phyloP scores from a whole-genome alignment of 2,329 filamentous ascomycete species.

The Aspergillus viridinutans region DNA sequence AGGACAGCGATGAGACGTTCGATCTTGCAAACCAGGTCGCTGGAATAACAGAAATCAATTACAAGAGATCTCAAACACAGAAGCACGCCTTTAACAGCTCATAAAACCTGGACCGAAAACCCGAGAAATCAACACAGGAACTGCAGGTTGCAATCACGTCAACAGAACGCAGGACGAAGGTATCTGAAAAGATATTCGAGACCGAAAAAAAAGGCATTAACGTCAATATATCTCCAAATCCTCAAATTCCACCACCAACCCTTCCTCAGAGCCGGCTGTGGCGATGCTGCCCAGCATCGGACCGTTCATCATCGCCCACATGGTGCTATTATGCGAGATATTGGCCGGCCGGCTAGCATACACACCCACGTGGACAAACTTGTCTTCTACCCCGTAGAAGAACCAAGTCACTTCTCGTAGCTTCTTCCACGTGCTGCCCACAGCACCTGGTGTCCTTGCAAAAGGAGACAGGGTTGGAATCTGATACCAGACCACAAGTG shows the following conservation, averaged over 20 bases:
- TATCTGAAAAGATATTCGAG: background rate
- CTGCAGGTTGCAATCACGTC: background rate
- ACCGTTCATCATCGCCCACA: slow-evolving; percentile 39
- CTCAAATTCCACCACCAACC: slow-evolving; percentile 48
- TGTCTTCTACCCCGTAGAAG: slow-evolving; percentile 57
- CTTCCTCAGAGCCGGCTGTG: slow-evolving; percentile 28
- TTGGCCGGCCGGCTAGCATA: slow-evolving; percentile 55
- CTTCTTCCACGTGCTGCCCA: slow-evolving; percentile 52
- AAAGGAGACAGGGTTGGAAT: slow-evolving; percentile 36
- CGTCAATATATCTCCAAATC: slow-evolving; percentile 47
- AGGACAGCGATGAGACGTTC: background rate
- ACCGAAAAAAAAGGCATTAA: slow-evolving; percentile 2
- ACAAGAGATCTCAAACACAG: background rate
- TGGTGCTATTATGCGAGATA: slow-evolving; percentile 36
- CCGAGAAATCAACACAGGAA: background rate
- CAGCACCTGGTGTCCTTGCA: slow-evolving; percentile 34
- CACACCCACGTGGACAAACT: slow-evolving; percentile 55
- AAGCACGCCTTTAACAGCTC: background rate
- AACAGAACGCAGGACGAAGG: background rate
- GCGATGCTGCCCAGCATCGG: slow-evolving; percentile 20
- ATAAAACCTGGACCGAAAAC: background rate
- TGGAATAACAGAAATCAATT: background rate
- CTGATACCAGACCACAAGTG: slow-evolving; percentile 57
- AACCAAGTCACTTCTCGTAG: slow-evolving; percentile 59
- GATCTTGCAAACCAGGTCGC: background rate